phyloP scores from a whole-genome alignment of 345 rosid genomes.

The Psidium guajava region DNA sequence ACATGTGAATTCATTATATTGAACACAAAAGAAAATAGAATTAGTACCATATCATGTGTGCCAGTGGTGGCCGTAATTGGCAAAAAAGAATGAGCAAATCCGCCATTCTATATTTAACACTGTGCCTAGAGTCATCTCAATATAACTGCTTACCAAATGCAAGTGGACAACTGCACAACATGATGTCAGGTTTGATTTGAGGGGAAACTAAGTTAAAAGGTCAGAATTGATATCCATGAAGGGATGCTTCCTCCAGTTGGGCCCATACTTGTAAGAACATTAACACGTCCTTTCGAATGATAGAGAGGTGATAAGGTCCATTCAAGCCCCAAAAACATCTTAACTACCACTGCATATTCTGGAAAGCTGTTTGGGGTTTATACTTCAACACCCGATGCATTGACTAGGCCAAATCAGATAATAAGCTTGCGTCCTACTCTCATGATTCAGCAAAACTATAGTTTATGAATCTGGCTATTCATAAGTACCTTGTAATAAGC shows the following conservation, averaged over 20 bases:
- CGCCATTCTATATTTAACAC: background rate
- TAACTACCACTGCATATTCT: background rate
- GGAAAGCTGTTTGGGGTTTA: background rate
- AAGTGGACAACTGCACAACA: background rate
- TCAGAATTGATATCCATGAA: background rate
- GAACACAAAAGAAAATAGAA: background rate
- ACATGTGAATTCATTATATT: background rate
- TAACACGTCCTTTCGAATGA: background rate
- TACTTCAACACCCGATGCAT: background rate
- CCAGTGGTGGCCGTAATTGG: background rate
- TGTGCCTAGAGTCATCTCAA: background rate
- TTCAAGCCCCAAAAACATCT: background rate
- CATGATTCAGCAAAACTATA: background rate
- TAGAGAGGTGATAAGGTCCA: background rate
- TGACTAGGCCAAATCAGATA: background rate
- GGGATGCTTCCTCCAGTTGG: background rate
- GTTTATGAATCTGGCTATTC: background rate
- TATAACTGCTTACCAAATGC: background rate
- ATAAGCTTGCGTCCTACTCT: background rate
- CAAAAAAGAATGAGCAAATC: background rate
- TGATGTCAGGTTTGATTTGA: background rate
- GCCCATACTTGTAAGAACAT: background rate
- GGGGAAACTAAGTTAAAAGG: background rate
- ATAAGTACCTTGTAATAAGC: background rate
- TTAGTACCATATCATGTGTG: background rate